Evolutionary conservation across 495 filamentous ascomycete species (phyloP).

Genomic region (Penicillium odoratum): DNA sequence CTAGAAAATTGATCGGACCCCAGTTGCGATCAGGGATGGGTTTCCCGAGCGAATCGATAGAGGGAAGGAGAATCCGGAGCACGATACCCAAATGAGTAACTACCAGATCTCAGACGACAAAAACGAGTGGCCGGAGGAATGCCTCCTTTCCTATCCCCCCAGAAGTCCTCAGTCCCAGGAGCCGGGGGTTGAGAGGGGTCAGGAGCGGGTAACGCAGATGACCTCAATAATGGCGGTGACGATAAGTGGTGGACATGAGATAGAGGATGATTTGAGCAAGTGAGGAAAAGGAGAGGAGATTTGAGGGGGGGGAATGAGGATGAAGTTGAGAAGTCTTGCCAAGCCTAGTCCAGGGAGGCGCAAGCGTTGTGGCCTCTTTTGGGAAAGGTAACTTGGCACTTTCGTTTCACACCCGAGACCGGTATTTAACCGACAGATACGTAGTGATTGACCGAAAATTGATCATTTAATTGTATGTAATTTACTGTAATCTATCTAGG

Average conservation of each 20-base stretch:
- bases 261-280: slow-evolving; percentile 11
- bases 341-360: slow-evolving; percentile 49
- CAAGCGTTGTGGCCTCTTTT: slow-evolving; percentile 31
- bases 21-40: slow-evolving; percentile 10
- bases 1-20: slow-evolving; percentile 14
- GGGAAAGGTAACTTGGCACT: not conserved
- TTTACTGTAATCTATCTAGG: not conserved
- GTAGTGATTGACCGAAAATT: not conserved
- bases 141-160: slow-evolving; percentile 45
- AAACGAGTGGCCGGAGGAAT: slow-evolving; percentile 54
- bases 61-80: slow-evolving; percentile 4
- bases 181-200: slow-evolving; percentile 19
- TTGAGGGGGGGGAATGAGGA: slow-evolving; percentile 36
- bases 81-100: not conserved
- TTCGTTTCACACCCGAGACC: slow-evolving; percentile 26
- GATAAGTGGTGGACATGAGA: slow-evolving; percentile 24
- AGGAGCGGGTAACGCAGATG: slow-evolving; percentile 33
- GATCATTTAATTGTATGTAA: not conserved
- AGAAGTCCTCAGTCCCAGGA: slow-evolving; percentile 35
- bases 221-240: slow-evolving; percentile 32
- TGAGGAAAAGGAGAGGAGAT: slow-evolving; percentile 21
- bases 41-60: slow-evolving; percentile 12
- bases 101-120: slow-evolving; percentile 23
- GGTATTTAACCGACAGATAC: slow-evolving; percentile 16
- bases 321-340: slow-evolving; percentile 35